Evolutionary conservation across 768 basidiomycete genomes (phyloP).

Genomic region (Floccularia luteovirens): DNA sequence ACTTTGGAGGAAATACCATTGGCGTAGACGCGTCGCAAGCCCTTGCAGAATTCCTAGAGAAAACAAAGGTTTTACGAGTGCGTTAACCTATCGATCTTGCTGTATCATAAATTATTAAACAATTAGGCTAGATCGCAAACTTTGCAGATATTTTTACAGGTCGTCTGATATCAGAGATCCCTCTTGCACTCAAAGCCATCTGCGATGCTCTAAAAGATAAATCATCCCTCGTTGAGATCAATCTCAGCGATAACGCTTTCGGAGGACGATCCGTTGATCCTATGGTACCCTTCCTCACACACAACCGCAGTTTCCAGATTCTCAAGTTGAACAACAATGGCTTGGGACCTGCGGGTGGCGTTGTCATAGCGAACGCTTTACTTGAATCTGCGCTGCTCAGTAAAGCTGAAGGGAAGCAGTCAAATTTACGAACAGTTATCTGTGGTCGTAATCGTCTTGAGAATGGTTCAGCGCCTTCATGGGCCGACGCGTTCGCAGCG

Average conservation of each 20-base stretch:
- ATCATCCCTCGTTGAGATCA: constrained; percentile 74
- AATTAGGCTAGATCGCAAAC: constrained; percentile 70
- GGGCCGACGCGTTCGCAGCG: constrained; percentile 84
- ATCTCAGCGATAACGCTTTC: constrained; percentile 95
- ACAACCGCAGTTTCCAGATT: constrained; percentile 75
- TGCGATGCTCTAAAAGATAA: constrained; percentile 83
- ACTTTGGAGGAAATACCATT: constrained; percentile 90
- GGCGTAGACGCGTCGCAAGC: constrained; percentile 87
- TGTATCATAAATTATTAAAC: not conserved
- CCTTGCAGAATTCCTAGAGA: constrained; percentile 71
- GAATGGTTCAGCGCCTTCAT: constrained; percentile 75
- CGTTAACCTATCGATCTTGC: constrained; percentile 1
- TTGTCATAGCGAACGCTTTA: constrained; percentile 79
- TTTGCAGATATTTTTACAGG: constrained; percentile 98
- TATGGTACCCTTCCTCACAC: constrained; percentile 81
- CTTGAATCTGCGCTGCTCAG: constrained; percentile 64
- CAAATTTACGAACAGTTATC: constrained; percentile 72
- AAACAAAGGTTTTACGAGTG: constrained; percentile 68
- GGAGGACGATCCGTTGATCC: constrained; percentile 93
- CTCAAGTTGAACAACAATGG: constrained; percentile 97
- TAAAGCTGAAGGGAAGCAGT: constrained; percentile 56
- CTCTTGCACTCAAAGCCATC: constrained; percentile 77
- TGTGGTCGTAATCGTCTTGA: constrained; percentile 97
- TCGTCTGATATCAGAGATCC: constrained; percentile 93
- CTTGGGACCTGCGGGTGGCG: constrained; percentile 84